phyloP scores from a whole-genome alignment of 306 rosid species.

The Ormosia emarginata region DNA sequence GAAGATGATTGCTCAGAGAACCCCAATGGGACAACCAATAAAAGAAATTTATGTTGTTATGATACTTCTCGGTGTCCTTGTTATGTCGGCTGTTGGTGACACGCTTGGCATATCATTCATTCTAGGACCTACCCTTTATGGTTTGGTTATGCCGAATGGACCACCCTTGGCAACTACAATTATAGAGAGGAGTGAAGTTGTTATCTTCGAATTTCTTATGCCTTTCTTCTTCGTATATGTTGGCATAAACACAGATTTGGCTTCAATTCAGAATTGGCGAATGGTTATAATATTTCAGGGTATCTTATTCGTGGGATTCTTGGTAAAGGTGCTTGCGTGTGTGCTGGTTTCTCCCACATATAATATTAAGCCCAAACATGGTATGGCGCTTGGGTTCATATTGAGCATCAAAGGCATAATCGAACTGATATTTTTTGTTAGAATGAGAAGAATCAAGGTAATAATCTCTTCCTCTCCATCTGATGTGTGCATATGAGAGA shows the following conservation, averaged over 20 bases:
- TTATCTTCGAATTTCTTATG: slow-evolving; percentile 14
- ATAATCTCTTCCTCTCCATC: not conserved
- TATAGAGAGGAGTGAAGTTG: slow-evolving; percentile 2
- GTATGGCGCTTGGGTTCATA: slow-evolving; percentile 44
- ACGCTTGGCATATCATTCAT: not conserved
- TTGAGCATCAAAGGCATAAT: slow-evolving; percentile 43
- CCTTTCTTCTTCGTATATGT: slow-evolving; percentile 8
- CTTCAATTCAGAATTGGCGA: not conserved
- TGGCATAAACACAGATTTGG: not conserved
- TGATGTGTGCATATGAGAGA: not conserved
- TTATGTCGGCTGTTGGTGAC: slow-evolving; percentile 13
- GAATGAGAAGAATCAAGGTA: slow-evolving; percentile 5
- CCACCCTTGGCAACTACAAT: slow-evolving; percentile 36
- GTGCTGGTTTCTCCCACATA: slow-evolving; percentile 18
- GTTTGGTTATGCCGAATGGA: slow-evolving; percentile 35
- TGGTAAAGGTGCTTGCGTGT: slow-evolving; percentile 24
- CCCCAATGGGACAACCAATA: slow-evolving; percentile 27
- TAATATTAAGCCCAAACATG: slow-evolving; percentile 36
- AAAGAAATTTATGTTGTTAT: not conserved
- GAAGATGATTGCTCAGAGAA: not conserved
- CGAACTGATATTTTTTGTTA: slow-evolving; percentile 23
- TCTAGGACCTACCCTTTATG: slow-evolving; percentile 24
- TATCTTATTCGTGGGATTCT: slow-evolving; percentile 2
- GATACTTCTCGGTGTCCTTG: not conserved
- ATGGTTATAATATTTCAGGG: not conserved